phyloP scores from a whole-genome alignment of 176 grass and related monocot species.

The Raddia guianensis region DNA sequence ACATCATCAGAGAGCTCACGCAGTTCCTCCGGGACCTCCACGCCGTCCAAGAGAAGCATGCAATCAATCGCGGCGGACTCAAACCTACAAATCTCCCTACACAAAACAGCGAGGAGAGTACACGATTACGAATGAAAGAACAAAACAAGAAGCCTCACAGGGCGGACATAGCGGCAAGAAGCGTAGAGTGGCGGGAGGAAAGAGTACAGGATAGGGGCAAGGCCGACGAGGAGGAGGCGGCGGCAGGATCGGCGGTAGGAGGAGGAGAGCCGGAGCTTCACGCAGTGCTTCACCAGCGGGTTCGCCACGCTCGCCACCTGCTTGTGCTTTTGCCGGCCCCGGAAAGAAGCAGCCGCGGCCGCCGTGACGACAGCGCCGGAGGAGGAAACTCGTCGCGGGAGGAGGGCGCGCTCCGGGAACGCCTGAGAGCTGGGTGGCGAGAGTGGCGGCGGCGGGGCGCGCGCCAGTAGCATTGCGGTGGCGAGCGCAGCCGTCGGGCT shows the following conservation, averaged over 20 bases:
- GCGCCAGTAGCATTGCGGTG: conserved; percentile 45
- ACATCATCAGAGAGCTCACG: conserved; percentile 37
- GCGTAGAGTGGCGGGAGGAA: not conserved
- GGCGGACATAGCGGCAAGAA: not conserved
- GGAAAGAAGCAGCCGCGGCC: not conserved
- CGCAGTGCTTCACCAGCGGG: conserved; percentile 90
- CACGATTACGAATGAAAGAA: conserved; percentile 7
- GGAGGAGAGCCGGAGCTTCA: conserved; percentile 79
- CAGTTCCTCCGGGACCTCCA: conserved; percentile 44
- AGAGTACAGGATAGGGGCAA: conserved; percentile 69
- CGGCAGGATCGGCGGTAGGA: conserved; percentile 65
- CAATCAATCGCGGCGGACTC: conserved; percentile 48
- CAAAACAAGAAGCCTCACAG: not conserved
- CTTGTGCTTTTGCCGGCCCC: conserved; percentile 49
- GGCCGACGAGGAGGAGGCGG: conserved; percentile 72
- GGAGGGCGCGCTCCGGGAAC: not conserved
- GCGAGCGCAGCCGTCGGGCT: not conserved
- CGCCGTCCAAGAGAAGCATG: conserved; percentile 68
- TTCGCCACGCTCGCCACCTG: conserved; percentile 82
- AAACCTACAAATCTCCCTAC: conserved; percentile 73
- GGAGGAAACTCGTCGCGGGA: not conserved
- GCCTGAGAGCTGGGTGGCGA: not conserved
- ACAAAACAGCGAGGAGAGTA: not conserved
- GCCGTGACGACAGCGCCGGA: not conserved
- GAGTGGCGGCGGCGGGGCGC: conserved; percentile 19